phyloP scores from a whole-genome alignment of 202 grass and related monocot species.

The Hordeum pubiflorum region DNA sequence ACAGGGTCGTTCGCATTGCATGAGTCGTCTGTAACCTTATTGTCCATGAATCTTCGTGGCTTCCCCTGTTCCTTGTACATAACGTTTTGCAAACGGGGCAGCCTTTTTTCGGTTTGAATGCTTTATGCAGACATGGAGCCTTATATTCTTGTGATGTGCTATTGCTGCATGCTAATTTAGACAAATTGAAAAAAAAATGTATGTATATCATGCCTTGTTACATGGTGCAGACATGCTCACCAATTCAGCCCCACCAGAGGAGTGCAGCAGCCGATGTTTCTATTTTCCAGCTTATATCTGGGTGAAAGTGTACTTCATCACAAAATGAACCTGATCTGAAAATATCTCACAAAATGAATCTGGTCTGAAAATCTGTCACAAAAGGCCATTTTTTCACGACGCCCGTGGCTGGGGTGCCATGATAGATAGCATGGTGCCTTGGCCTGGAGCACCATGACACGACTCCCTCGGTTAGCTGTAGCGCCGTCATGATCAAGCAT shows the following conservation, averaged over 20 bases:
- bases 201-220: background rate
- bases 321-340: no score
- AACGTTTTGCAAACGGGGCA: slow-evolving; percentile 28
- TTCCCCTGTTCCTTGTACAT: slow-evolving; percentile 37
- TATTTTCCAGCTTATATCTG: no score
- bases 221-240: background rate
- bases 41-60: background rate
- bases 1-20: background rate
- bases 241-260: background rate
- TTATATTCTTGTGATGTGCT: background rate
- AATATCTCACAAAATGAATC: no score
- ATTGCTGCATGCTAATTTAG: background rate
- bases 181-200: no score
- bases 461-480: no score
- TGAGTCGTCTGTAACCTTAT: background rate
- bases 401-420: no score
- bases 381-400: no score
- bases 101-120: background rate
- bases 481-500: no score
- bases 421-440: no score
- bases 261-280: background rate
- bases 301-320: no score
- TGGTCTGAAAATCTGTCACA: no score
- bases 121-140: background rate
- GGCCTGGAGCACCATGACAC: no score